Conservation (phyloP, 2,329 filamentous ascomycete genomes). For the Scedosporium aurantiacum region DNA sequence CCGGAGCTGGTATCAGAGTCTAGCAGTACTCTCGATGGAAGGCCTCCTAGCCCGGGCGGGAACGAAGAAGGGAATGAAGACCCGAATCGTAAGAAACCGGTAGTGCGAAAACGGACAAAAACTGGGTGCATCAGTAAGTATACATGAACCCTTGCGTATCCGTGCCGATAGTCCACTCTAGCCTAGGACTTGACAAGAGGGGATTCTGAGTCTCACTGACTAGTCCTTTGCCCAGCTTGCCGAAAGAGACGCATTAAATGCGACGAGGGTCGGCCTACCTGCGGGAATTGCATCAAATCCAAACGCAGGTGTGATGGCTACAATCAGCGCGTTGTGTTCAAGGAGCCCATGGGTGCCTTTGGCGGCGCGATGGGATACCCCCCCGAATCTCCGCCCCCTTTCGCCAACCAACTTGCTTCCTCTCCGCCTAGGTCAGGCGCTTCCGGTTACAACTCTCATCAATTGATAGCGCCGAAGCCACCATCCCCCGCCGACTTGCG, state of each 20-base stretch:
- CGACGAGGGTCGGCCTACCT: constrained; percentile 75
- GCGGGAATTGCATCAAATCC: constrained; percentile 77
- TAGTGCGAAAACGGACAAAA: constrained; percentile 65
- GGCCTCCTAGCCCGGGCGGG: background rate
- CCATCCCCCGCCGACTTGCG: constrained; percentile 24
- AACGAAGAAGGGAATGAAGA: constrained; percentile 27
- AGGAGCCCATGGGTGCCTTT: constrained; percentile 54
- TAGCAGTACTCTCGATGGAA: background rate
- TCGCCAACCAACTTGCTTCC: constrained; percentile 26
- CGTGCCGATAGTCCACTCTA: background rate
- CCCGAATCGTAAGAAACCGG: constrained; percentile 32
- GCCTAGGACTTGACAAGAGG: background rate
- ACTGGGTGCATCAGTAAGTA: constrained; percentile 79
- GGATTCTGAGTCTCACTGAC: background rate
- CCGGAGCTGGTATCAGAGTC: background rate
- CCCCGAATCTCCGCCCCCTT: constrained; percentile 20
- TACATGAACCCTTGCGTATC: background rate
- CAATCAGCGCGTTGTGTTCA: constrained; percentile 71
- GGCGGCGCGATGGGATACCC: constrained; percentile 32
- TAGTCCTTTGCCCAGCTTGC: constrained; percentile 51
- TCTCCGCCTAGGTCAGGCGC: constrained; percentile 27
- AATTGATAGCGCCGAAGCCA: constrained; percentile 41
- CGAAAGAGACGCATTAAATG: constrained; percentile 94
- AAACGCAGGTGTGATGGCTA: constrained; percentile 78
- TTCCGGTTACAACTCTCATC: constrained; percentile 25